Conservation (phyloP, 331 rosid species). For the Quercus phellos region DNA sequence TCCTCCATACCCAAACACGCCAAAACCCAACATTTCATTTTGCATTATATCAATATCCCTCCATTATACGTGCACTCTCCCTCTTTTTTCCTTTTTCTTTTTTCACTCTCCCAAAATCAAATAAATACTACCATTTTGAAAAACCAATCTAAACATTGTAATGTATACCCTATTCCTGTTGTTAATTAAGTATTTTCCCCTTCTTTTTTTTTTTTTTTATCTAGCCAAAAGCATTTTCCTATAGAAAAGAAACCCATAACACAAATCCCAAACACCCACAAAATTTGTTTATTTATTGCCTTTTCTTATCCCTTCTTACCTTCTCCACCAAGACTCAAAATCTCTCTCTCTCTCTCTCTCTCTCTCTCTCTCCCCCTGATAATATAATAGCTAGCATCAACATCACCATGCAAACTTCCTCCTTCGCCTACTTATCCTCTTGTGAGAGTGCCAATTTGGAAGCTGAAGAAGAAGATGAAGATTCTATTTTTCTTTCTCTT, state of each 20-base stretch:
- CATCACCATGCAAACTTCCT: slow-evolving; percentile 49
- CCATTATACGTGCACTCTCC: slow-evolving; percentile 27
- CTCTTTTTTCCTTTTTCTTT: neutral
- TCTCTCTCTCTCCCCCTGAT: slow-evolving; percentile 4
- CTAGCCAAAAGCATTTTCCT: neutral
- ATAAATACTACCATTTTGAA: neutral
- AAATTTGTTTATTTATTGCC: slow-evolving; percentile 43
- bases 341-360: neutral
- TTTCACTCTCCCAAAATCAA: neutral
- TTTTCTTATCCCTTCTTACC: slow-evolving; percentile 40
- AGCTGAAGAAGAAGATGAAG: slow-evolving; percentile 42
- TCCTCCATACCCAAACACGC: slow-evolving; percentile 46
- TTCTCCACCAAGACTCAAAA: slow-evolving; percentile 25
- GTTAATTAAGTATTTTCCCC: too few relatives aligned
- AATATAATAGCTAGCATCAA: slow-evolving; percentile 19
- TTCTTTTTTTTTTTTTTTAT: too few relatives aligned
- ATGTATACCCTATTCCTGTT: too few relatives aligned
- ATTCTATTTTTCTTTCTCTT: slow-evolving; percentile 74
- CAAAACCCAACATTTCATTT: slow-evolving; percentile 23
- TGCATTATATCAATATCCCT: neutral
- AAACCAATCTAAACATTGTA: neutral
- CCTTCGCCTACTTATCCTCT: slow-evolving; percentile 41
- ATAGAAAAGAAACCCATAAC: neutral
- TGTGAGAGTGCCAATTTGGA: slow-evolving; percentile 28
- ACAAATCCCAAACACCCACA: slow-evolving; percentile 9